Conservation (phyloP, 1,139 yeast genomes). For the Diutina rugosa region DNA sequence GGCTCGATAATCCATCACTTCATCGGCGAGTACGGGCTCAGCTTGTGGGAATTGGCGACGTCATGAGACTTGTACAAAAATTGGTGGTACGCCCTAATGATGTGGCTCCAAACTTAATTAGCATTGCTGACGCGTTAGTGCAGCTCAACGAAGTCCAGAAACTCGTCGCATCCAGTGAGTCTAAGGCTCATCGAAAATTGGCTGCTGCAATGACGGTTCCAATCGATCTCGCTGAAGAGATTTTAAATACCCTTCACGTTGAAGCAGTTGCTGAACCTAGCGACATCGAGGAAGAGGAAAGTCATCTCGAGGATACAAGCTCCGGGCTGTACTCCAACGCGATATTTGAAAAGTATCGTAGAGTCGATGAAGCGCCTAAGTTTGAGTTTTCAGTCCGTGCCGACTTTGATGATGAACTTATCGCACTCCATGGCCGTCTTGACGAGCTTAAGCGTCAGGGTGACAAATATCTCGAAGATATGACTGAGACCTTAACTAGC, state of each 20-base stretch:
- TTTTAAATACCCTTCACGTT: conserved; percentile 13
- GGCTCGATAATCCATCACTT: conserved; percentile 27
- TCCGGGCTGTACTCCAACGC: neutral
- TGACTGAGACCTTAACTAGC: conserved; percentile 11
- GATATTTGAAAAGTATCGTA: neutral
- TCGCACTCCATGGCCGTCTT: conserved; percentile 20
- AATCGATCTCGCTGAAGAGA: conserved; percentile 13
- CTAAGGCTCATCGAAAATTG: conserved; percentile 7
- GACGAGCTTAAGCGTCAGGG: conserved; percentile 16
- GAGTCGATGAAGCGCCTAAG: neutral
- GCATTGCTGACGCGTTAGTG: conserved; percentile 20
- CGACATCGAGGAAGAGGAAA: neutral
- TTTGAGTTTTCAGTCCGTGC: conserved; percentile 15
- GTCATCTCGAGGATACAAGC: neutral
- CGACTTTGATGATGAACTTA: conserved; percentile 16
- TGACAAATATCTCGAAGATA: conserved; percentile 7
- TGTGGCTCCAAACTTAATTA: conserved; percentile 15
- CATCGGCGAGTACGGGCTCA: conserved; percentile 15
- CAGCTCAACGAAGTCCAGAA: conserved; percentile 14
- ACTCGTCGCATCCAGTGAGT: conserved; percentile 6
- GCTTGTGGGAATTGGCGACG: conserved; percentile 21
- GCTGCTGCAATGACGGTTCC: conserved; percentile 18
- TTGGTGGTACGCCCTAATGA: conserved; percentile 25
- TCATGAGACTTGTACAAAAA: conserved; percentile 24
- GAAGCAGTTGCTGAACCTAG: neutral